Percentiles rank a stretch among this genome's conserved stretches.
Evolutionary conservation across 352 stramenopile species (phyloP).

Genomic region (Globisporangium cystogenes): DNA sequence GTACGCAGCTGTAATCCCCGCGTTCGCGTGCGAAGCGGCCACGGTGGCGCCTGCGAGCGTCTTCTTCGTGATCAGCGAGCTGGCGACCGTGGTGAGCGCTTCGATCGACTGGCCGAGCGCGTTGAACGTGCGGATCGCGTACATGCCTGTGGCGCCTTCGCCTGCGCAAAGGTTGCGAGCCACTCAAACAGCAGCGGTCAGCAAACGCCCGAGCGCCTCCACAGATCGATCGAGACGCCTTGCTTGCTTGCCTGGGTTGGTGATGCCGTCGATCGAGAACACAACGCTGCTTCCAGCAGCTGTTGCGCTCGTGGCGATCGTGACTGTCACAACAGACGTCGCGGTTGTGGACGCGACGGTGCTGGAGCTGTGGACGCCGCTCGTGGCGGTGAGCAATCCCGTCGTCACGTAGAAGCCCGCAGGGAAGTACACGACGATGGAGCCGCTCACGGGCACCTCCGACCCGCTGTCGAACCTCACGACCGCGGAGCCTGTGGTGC

Average conservation of each 20-base stretch:
- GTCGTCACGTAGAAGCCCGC: slow-evolving; percentile 37
- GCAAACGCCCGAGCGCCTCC: neutral
- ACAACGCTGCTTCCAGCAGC: slow-evolving; percentile 17
- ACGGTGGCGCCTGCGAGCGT: slow-evolving; percentile 23
- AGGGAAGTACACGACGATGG: slow-evolving; percentile 36
- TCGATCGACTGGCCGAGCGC: slow-evolving; percentile 26
- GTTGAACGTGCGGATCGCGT: slow-evolving; percentile 33
- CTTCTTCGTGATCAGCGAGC: slow-evolving; percentile 22
- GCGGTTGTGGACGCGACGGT: slow-evolving; percentile 20
- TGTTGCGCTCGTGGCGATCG: slow-evolving; percentile 19
- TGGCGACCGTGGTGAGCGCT: slow-evolving; percentile 20
- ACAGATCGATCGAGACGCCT: neutral
- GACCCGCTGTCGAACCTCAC: slow-evolving; percentile 31
- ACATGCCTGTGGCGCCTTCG: slow-evolving; percentile 27
- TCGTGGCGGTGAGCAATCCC: slow-evolving; percentile 11
- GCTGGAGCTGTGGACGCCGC: slow-evolving; percentile 21
- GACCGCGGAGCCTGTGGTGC: slow-evolving; percentile 6
- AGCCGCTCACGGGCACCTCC: slow-evolving; percentile 19
- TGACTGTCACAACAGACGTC: slow-evolving; percentile 27
- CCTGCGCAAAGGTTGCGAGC: slow-evolving; percentile 20
- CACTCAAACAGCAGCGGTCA: neutral
- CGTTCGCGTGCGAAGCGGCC: slow-evolving; percentile 17
- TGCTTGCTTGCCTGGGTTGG: slow-evolving; percentile 47
- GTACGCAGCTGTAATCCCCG: slow-evolving; percentile 25
- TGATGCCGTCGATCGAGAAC: slow-evolving; percentile 50